These are phyloP conservation scores for Plasmodium adleri DNA, from an alignment of 169 alveolate genomes.

Conservation along the genomic window DNA sequence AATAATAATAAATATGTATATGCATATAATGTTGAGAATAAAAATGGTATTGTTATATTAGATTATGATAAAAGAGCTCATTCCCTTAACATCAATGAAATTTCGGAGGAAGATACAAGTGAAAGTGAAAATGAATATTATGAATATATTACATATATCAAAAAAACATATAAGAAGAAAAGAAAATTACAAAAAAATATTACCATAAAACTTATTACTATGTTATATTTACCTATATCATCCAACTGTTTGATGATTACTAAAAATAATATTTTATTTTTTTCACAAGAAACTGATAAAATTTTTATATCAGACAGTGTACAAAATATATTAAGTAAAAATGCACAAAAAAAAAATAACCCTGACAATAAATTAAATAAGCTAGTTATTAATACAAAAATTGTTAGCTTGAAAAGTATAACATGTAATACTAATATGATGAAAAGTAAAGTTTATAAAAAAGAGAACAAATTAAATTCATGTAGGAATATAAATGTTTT, in stretches of 20 bases:
- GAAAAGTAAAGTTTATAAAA: neutral
- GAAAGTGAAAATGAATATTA: constrained; percentile 77
- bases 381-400: constrained; percentile 55
- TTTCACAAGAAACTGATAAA: constrained; percentile 64
- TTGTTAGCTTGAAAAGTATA: constrained; percentile 42
- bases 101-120: constrained; percentile 58
- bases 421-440: constrained; percentile 1
- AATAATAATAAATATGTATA: constrained; percentile 58
- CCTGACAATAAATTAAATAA: constrained; percentile 21
- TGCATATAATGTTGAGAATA: constrained; percentile 45
- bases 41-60: constrained; percentile 35
- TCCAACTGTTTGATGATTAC: constrained; percentile 68
- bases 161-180: constrained; percentile 60
- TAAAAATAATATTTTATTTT: constrained; percentile 70
- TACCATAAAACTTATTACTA: constrained; percentile 48
- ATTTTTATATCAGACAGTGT: constrained; percentile 70
- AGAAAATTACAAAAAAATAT: constrained; percentile 39
- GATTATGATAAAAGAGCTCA: constrained; percentile 62
- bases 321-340: constrained; percentile 26
- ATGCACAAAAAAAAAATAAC: neutral
- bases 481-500: neutral
- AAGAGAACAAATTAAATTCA: neutral
- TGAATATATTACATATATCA: constrained; percentile 75
- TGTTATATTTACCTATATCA: constrained; percentile 59
- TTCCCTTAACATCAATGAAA: constrained; percentile 38